Evolutionary conservation across 202 grass and related monocot genomes (phyloP).

Genomic region (Schoenoplectus tabernaemontani): DNA sequence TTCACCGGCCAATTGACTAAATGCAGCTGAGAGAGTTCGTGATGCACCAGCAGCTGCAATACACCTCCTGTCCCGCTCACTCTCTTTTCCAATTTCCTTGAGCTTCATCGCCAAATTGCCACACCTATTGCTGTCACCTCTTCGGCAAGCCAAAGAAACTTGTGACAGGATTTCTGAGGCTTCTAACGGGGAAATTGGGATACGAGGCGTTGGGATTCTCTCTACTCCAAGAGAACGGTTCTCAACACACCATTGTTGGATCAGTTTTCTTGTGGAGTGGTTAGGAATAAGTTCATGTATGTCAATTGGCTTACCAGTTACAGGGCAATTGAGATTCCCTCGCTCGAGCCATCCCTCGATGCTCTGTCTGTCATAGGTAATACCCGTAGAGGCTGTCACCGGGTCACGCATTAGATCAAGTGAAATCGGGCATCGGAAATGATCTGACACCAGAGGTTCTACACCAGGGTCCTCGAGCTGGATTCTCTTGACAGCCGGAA

Average conservation of each 20-base stretch:
- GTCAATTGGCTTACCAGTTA: conserved; percentile 33
- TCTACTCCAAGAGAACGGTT: conserved; percentile 50
- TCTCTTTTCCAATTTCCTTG: conserved; percentile 56
- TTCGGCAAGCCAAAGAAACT: conserved; percentile 20
- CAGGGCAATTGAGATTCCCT: conserved; percentile 48
- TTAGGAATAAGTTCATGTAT: conserved; percentile 70
- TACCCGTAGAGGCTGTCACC: conserved; percentile 66
- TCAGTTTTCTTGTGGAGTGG: conserved; percentile 53
- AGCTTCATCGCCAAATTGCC: conserved; percentile 25
- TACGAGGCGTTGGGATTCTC: conserved; percentile 67
- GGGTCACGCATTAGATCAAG: conserved; percentile 78
- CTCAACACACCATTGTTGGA: conserved; percentile 89
- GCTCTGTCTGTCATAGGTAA: conserved; percentile 66
- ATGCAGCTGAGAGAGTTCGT: conserved; percentile 17
- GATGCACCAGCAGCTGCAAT: conserved; percentile 26
- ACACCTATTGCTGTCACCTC: conserved; percentile 25
- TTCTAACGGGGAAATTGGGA: conserved; percentile 42
- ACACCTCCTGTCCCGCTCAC: conserved; percentile 54
- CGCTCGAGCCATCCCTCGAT: conserved; percentile 66
- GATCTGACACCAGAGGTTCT: conserved; percentile 28
- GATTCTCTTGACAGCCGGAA: conserved; percentile 39
- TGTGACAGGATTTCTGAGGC: conserved; percentile 40
- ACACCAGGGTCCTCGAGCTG: neutral
- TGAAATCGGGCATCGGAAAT: conserved; percentile 81
- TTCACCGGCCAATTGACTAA: conserved; percentile 26